A percentile compares a stretch with the other conserved stretches of the same genome.
These are phyloP conservation scores for Lipomyces kockii DNA, from an alignment of 805 yeast species.

Conservation along the genomic window DNA sequence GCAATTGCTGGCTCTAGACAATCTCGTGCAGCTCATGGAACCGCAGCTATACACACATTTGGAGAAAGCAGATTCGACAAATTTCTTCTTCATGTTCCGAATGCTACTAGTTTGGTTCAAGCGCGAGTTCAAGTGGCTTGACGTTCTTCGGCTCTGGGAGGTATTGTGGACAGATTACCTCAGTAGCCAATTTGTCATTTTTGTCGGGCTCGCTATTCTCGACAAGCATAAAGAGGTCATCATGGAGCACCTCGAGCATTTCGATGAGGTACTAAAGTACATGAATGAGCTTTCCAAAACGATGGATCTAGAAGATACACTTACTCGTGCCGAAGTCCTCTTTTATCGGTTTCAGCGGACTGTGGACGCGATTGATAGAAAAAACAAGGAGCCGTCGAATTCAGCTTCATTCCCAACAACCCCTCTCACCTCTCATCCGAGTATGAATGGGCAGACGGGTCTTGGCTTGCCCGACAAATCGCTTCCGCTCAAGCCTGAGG, in stretches of 20 bases:
- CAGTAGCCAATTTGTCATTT: slow-evolving; percentile 84
- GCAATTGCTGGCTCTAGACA: slow-evolving; percentile 83
- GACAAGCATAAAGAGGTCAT: slow-evolving; percentile 84
- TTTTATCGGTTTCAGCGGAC: slow-evolving; percentile 80
- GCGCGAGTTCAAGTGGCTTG: slow-evolving; percentile 82
- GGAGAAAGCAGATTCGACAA: slow-evolving; percentile 84
- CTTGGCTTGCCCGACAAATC: slow-evolving; percentile 26
- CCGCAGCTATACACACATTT: slow-evolving; percentile 84
- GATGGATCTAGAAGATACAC: slow-evolving; percentile 72
- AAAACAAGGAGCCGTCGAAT: slow-evolving; percentile 31
- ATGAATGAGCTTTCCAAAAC: slow-evolving; percentile 87
- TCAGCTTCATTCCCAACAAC: slow-evolving; percentile 13
- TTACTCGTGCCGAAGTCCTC: slow-evolving; percentile 82
- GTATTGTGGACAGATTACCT: slow-evolving; percentile 85
- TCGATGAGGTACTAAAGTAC: slow-evolving; percentile 90
- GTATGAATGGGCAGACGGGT: not conserved
- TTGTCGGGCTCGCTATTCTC: slow-evolving; percentile 85
- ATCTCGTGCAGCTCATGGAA: slow-evolving; percentile 84
- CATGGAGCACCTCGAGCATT: slow-evolving; percentile 69
- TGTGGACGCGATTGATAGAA: slow-evolving; percentile 70
- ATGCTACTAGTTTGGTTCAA: slow-evolving; percentile 96
- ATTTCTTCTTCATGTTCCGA: slow-evolving; percentile 90
- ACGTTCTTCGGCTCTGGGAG: slow-evolving; percentile 87
- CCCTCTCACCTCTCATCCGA: not conserved
- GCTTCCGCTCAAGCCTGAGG: slow-evolving; percentile 35